Percentiles rank a stretch among this genome's conserved stretches.
Conservation (phyloP, 768 basidiomycete genomes). For the Tulasnella sp. region DNA sequence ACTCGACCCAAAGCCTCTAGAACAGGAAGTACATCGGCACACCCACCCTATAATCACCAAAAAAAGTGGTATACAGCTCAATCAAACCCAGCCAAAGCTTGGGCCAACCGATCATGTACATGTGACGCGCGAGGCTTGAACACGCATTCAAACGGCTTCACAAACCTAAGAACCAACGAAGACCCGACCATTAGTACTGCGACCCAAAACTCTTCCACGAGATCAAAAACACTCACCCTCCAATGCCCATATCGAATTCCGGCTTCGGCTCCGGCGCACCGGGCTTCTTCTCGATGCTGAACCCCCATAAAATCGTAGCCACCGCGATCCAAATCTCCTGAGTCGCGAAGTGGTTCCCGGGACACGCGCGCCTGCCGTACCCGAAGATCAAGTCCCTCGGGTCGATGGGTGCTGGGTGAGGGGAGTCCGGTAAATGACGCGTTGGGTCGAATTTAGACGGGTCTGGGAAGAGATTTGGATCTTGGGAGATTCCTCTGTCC, state of each 20-base stretch:
- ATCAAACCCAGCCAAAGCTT: conserved; percentile 13
- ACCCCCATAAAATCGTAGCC: neutral
- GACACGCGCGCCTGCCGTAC: conserved; percentile 24
- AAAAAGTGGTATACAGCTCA: neutral
- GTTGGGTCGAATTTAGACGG: conserved; percentile 14
- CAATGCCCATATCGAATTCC: conserved; percentile 7
- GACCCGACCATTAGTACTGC: neutral
- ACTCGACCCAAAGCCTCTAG: too few species aligned
- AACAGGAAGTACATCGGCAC: too few species aligned
- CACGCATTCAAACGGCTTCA: neutral
- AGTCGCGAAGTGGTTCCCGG: conserved; percentile 6
- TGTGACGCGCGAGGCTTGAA: neutral
- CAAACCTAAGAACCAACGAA: neutral
- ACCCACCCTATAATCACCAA: neutral
- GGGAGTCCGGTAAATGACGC: neutral
- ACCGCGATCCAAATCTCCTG: conserved; percentile 9
- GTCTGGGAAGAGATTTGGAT: conserved; percentile 8
- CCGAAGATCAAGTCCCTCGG: conserved; percentile 15
- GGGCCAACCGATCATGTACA: conserved; percentile 7
- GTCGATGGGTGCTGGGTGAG: conserved; percentile 9
- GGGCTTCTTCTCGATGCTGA: conserved; percentile 5
- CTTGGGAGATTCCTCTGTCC: conserved; percentile 16
- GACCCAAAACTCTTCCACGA: neutral
- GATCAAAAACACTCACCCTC: neutral
- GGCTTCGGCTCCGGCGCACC: neutral